phyloP scores from a whole-genome alignment of 2,329 filamentous ascomycete species.

The Hypomyces rosellus region DNA sequence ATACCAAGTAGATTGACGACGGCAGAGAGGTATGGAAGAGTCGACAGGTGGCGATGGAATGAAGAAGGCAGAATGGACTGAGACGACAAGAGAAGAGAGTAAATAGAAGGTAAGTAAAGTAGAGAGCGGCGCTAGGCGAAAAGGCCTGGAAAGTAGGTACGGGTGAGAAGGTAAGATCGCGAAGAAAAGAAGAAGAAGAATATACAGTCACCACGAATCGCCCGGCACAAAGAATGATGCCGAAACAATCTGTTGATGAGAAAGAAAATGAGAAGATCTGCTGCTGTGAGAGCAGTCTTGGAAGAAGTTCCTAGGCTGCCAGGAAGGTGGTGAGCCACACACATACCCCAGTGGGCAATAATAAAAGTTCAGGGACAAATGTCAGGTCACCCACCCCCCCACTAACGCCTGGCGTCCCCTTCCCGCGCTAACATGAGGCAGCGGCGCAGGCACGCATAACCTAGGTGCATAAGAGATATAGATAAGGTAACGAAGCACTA shows the following conservation, averaged over 20 bases:
- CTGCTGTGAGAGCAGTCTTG: too few species aligned
- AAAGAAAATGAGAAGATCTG: neutral
- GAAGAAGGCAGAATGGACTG: neutral
- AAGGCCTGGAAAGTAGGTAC: neutral
- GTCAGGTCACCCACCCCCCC: neutral
- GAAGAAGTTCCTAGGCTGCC: neutral
- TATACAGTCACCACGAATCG: neutral
- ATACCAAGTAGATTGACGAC: too few species aligned
- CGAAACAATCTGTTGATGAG: neutral
- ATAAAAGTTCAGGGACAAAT: too few species aligned
- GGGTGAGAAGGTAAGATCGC: neutral
- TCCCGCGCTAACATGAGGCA: neutral
- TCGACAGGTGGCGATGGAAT: neutral
- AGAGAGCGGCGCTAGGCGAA: conserved; percentile 4
- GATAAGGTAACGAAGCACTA: too few species aligned
- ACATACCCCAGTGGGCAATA: too few species aligned
- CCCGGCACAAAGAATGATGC: neutral
- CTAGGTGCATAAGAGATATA: too few species aligned
- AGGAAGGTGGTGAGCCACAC: too few species aligned
- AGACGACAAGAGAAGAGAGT: neutral
- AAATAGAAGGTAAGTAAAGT: neutral
- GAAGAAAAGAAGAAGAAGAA: conserved; percentile 10
- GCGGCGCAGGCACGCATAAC: neutral
- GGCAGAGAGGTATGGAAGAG: too few species aligned
- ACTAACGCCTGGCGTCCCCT: neutral